Base-by-base conservation (phyloP, 306 rosid genomes). In the Senna siamea region DNA sequence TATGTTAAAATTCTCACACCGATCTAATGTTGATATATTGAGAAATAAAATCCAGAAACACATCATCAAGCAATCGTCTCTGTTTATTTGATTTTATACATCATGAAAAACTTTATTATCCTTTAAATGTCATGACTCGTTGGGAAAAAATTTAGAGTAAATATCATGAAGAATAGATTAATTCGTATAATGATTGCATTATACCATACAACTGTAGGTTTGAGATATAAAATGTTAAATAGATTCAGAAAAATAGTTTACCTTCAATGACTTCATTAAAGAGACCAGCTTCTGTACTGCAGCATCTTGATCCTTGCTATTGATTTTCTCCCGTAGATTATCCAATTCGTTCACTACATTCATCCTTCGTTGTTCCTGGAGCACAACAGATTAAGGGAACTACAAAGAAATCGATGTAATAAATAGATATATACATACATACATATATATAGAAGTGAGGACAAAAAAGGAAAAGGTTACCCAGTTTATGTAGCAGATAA, bases 211-310 rank as follows among this genome's bases (percentile, higher is more conserved):
- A 50, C 55, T 15, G 43, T n/a, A 28, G 12, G 35, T 10, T 66
- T 30, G 37, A 46, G 47, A 67, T 15, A 15, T 32, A 52, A 28
- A 52, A 23, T 74, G 18, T 40, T 48, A 41, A 37, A 61, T 23
- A 38, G 58, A 14, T 18, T 18, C 55, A 40, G 51, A 78, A 58
- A 76, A 53, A 35, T 1, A 37, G 30, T 62, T 67, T 76, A 93
- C 98, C 98, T 89, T 85, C 79, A 89, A 53, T 41, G 89, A 82
- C 34, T 40, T 55, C 76, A 81, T 74, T 44, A 78, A 78, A 30
- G 79, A 38, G 30, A 81, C 41, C 84, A 91, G 80, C 65, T 88
- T 86, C 63, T 85, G 84, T 73, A 86, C 84, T 4, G 32, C 69
- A 76, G 81, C 46, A 83, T 78, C 82, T 68, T 75, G 79, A 54